Evolutionary conservation across 2,329 filamentous ascomycete species (phyloP).

Genomic region (Colletotrichum orchidophilum): DNA sequence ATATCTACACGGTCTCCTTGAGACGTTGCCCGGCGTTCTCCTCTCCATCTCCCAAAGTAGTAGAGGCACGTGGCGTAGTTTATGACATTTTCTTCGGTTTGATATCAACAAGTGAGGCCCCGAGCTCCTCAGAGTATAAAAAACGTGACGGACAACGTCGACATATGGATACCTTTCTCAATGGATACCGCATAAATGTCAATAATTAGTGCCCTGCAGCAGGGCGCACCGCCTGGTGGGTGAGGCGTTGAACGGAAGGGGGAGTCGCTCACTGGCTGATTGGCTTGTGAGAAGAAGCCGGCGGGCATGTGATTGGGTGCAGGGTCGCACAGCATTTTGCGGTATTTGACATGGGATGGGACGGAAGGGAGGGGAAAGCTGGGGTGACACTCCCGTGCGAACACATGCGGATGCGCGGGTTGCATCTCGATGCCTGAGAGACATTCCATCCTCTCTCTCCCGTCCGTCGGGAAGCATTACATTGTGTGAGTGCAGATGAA

Average conservation of each 20-base stretch:
- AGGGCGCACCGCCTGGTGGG: not conserved
- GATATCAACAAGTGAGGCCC: not conserved
- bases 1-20: not conserved
- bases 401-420: constrained; percentile 2
- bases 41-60: not conserved
- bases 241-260: constrained; percentile 16
- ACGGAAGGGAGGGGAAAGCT: constrained; percentile 10
- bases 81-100: not conserved
- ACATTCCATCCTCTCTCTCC: not conserved
- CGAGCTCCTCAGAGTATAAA: not conserved
- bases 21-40: not conserved
- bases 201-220: not conserved
- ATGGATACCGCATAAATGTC: not conserved
- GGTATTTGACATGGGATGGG: constrained; percentile 16
- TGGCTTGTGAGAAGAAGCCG: not conserved
- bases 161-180: too few relatives aligned
- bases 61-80: not conserved
- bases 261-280: constrained; percentile 7
- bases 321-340: constrained; percentile 11
- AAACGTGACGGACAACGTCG: not conserved
- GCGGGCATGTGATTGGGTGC: constrained; percentile 21
- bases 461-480: not conserved
- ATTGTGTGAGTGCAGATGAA: not conserved
- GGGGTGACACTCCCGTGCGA: constrained; percentile 20
- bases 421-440: not conserved